Evolutionary conservation across 2,329 filamentous ascomycete genomes (phyloP).

Genomic region (Cladosporium sp.): DNA sequence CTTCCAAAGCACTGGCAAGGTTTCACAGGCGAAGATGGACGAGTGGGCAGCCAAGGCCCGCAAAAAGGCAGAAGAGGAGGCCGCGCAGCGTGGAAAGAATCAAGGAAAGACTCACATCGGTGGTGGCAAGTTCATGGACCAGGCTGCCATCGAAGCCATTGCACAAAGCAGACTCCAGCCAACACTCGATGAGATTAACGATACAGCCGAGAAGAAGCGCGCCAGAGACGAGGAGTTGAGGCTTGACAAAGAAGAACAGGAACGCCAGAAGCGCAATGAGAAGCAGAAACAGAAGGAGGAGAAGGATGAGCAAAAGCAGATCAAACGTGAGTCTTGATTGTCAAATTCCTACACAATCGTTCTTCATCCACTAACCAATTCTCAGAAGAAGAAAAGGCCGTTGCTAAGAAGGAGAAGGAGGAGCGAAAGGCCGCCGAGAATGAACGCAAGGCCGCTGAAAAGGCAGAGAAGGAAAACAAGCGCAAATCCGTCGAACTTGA

Average conservation of each 20-base stretch:
- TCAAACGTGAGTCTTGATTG: conserved; percentile 52
- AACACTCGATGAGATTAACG: conserved; percentile 77
- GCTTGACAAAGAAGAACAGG: conserved; percentile 61
- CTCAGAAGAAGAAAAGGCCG: conserved; percentile 53
- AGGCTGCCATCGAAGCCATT: conserved; percentile 73
- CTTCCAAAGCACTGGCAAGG: conserved; percentile 69
- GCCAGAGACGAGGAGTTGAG: conserved; percentile 62
- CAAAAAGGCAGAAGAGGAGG: conserved; percentile 62
- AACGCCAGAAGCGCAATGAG: conserved; percentile 55
- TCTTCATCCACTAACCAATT: conserved; percentile 26
- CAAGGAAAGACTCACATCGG: conserved; percentile 66
- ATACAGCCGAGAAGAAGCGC: conserved; percentile 68
- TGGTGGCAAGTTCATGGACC: conserved; percentile 74
- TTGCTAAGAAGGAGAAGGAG: conserved; percentile 45
- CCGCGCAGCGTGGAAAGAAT: conserved; percentile 55
- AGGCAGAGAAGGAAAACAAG: conserved; percentile 51
- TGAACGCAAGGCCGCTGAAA: conserved; percentile 43
- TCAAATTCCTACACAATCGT: background rate
- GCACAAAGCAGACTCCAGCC: conserved; percentile 75
- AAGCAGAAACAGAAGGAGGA: conserved; percentile 47
- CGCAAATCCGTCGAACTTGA: conserved; percentile 37
- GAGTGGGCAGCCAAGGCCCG: conserved; percentile 78
- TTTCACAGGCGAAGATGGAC: conserved; percentile 62
- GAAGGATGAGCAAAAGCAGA: conserved; percentile 42
- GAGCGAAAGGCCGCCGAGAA: conserved; percentile 46